Conservation (phyloP, 805 yeast species). For the Candida namnaoensis region DNA sequence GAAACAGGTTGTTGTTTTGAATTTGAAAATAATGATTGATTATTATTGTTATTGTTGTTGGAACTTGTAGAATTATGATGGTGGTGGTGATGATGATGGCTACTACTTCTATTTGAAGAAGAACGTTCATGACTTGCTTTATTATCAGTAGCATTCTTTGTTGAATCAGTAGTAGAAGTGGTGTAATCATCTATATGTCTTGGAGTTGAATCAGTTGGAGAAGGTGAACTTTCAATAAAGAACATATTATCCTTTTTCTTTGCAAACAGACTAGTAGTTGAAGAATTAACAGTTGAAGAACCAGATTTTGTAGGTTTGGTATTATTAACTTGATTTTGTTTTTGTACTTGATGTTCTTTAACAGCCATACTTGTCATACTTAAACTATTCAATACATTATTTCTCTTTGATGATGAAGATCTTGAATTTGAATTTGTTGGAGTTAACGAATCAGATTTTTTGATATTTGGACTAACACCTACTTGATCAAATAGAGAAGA, state of each 20-base stretch:
- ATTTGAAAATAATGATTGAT: slow-evolving; percentile 12
- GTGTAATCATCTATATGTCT: slow-evolving; percentile 1
- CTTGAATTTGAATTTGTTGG: no score
- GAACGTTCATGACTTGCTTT: no score
- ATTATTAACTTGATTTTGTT: background rate
- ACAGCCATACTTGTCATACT: slow-evolving; percentile 20
- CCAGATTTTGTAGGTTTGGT: no score
- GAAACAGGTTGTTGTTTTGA: slow-evolving; percentile 4
- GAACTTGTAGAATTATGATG: no score
- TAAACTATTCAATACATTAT: slow-evolving; percentile 15
- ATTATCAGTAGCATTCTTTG: no score
- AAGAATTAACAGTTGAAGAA: no score
- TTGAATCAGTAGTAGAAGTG: background rate
- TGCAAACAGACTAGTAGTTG: no score
- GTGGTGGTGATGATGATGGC: no score
- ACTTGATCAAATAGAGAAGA: slow-evolving; percentile 14
- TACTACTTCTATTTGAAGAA: no score
- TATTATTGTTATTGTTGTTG: slow-evolving; percentile 1
- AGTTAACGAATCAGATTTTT: slow-evolving; percentile 2
- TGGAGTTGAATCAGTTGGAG: slow-evolving; percentile 16
- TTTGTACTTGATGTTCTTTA: slow-evolving; percentile 1
- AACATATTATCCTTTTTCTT: slow-evolving; percentile 16
- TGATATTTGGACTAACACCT: slow-evolving; percentile 15
- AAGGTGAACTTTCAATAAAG: slow-evolving; percentile 22
- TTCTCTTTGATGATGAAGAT: slow-evolving; percentile 9